Conservation (phyloP, 345 rosid genomes). For the Xanthoceras sorbifolium region DNA sequence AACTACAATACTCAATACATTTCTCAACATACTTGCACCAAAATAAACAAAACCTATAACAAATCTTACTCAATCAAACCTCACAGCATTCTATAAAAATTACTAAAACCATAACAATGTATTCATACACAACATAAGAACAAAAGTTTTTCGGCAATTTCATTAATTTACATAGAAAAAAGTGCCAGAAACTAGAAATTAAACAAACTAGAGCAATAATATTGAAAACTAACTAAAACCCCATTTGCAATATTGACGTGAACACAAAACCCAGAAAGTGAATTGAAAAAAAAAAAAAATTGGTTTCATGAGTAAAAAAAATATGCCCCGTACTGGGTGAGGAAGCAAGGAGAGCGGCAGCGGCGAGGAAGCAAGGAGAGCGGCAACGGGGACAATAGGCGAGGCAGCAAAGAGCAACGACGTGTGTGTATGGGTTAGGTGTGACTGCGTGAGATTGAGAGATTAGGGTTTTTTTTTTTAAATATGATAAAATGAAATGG, state of each 20-base stretch:
- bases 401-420: too few species aligned
- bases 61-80: conserved; percentile 7
- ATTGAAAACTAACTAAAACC: conserved; percentile 2
- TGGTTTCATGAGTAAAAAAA: too few species aligned
- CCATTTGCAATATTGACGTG: background rate
- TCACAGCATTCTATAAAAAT: background rate
- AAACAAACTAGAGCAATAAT: conserved; percentile 4
- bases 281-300: too few species aligned
- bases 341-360: too few species aligned
- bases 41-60: conserved; percentile 5
- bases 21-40: background rate
- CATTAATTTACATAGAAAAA: background rate
- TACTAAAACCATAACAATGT: background rate
- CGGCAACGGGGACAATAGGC: too few species aligned
- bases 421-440: too few species aligned
- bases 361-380: too few species aligned
- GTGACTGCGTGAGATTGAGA: too few species aligned
- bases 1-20: background rate
- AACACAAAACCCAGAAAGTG: conserved; percentile 13
- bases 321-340: too few species aligned
- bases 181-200: background rate
- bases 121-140: background rate
- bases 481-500: too few species aligned
- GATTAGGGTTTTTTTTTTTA: too few species aligned
- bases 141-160: background rate